Evolutionary conservation across 169 alveolate genomes (phyloP).

Genomic region (Babesia ovata): DNA sequence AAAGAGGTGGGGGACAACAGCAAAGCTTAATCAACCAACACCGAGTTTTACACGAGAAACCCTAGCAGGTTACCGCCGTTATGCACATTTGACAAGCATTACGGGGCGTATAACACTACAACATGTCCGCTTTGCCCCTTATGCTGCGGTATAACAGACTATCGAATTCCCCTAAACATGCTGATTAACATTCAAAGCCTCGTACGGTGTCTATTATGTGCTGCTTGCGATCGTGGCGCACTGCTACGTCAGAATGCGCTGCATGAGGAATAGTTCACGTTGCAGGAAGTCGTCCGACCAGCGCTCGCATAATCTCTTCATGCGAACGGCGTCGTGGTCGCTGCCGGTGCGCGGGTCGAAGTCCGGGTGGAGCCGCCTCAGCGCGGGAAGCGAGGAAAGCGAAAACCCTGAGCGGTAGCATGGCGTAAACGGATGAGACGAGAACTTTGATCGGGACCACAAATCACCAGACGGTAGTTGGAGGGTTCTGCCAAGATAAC

Average conservation of each 20-base stretch:
- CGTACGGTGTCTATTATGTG: too few relatives aligned
- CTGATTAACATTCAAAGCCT: too few relatives aligned
- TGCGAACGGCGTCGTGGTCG: slow-evolving; percentile 42
- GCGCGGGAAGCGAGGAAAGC: slow-evolving; percentile 39
- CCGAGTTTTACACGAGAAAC: too few relatives aligned
- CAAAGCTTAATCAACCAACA: too few relatives aligned
- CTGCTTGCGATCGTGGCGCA: too few relatives aligned
- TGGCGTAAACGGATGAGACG: slow-evolving; percentile 23
- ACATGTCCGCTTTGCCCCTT: too few relatives aligned
- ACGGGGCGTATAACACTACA: too few relatives aligned
- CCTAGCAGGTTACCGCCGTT: too few relatives aligned
- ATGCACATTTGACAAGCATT: too few relatives aligned
- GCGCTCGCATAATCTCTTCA: slow-evolving; percentile 9
- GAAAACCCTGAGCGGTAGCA: slow-evolving; percentile 36
- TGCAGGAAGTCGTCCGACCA: slow-evolving; percentile 42
- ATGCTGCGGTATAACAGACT: too few relatives aligned
- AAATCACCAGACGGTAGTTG: background rate
- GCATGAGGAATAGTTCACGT: slow-evolving; percentile 40
- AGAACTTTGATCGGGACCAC: slow-evolving; percentile 14
- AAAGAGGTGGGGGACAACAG: too few relatives aligned
- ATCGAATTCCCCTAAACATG: too few relatives aligned
- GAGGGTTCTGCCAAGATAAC: background rate
- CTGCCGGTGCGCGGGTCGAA: slow-evolving; percentile 37
- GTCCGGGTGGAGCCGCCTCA: slow-evolving; percentile 46
- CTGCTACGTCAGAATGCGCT: slow-evolving; percentile 17